Evolutionary conservation across 352 stramenopile species (phyloP).

Genomic region (Phytophthora crassamura): DNA sequence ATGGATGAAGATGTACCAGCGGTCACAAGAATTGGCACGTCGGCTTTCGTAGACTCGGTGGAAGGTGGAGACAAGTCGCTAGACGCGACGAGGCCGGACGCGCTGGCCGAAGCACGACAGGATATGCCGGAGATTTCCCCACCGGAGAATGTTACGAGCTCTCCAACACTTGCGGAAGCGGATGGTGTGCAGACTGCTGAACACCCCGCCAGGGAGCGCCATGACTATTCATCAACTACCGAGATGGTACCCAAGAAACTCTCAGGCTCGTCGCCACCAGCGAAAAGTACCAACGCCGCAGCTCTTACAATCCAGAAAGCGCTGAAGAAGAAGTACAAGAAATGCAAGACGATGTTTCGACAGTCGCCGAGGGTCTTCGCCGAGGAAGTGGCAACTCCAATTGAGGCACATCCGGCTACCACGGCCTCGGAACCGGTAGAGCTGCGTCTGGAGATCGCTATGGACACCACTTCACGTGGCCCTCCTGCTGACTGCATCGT

Average conservation of each 20-base stretch:
- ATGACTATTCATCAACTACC: background rate
- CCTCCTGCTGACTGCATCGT: background rate
- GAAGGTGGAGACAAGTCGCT: background rate
- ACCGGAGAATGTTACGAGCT: background rate
- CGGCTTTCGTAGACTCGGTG: too few relatives aligned
- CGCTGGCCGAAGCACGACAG: background rate
- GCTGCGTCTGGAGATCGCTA: background rate
- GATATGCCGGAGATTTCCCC: background rate
- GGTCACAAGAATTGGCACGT: background rate
- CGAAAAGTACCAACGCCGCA: constrained; percentile 29
- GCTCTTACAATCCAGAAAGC: constrained; percentile 56
- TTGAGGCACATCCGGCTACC: background rate
- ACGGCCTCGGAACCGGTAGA: too few relatives aligned
- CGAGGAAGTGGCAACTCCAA: constrained; percentile 26
- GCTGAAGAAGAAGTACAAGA: constrained; percentile 50
- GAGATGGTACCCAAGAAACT: constrained; percentile 24
- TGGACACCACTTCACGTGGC: background rate
- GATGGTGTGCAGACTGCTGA: too few relatives aligned
- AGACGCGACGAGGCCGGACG: background rate
- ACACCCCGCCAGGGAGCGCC: too few relatives aligned
- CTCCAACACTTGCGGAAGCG: background rate
- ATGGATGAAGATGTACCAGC: constrained; percentile 15
- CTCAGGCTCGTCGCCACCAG: constrained; percentile 8
- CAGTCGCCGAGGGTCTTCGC: constrained; percentile 52
- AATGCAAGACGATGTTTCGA: constrained; percentile 51